These are phyloP conservation scores for Starmerella potacharoeniae DNA, from an alignment of 805 yeast genomes.

Conservation along the genomic window DNA sequence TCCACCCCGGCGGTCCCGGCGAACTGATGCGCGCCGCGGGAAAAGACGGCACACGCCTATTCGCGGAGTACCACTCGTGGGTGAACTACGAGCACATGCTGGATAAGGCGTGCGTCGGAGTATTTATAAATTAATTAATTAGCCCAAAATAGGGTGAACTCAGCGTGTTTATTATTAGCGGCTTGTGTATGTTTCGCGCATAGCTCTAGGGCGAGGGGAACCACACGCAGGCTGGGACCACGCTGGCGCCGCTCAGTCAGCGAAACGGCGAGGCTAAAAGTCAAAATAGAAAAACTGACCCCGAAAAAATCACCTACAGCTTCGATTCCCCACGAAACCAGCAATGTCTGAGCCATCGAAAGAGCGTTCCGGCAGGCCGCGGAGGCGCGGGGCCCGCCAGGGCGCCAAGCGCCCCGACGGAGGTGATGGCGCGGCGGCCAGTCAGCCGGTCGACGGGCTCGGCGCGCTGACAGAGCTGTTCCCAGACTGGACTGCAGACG, in stretches of 20 bases:
- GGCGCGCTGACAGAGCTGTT: conserved; percentile 68
- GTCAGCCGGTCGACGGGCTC: conserved; percentile 3
- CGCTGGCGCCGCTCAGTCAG: neutral
- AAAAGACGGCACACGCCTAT: conserved; percentile 63
- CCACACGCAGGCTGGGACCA: neutral
- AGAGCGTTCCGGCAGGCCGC: conserved; percentile 10
- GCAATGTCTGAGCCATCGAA: conserved; percentile 11
- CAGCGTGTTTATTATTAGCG: neutral
- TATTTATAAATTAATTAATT: conserved; percentile 23
- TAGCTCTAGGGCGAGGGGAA: no score
- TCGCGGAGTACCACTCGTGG: conserved; percentile 59
- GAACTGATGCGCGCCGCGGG: conserved; percentile 75
- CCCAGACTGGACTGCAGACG: conserved; percentile 89
- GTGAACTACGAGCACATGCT: conserved; percentile 77
- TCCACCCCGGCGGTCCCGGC: conserved; percentile 87
- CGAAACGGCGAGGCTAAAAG: neutral
- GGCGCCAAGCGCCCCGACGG: conserved; percentile 4
- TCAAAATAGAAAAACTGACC: conserved; percentile 3
- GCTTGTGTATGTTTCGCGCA: neutral
- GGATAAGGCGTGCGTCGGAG: conserved; percentile 67
- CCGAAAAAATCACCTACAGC: conserved; percentile 2
- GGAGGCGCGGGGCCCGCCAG: conserved; percentile 6
- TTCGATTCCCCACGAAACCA: conserved; percentile 1
- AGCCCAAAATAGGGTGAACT: neutral
- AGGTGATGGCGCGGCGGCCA: conserved; percentile 5